These are phyloP conservation scores for Candida ponderosae DNA, from an alignment of 805 yeast genomes.

Conservation along the genomic window DNA sequence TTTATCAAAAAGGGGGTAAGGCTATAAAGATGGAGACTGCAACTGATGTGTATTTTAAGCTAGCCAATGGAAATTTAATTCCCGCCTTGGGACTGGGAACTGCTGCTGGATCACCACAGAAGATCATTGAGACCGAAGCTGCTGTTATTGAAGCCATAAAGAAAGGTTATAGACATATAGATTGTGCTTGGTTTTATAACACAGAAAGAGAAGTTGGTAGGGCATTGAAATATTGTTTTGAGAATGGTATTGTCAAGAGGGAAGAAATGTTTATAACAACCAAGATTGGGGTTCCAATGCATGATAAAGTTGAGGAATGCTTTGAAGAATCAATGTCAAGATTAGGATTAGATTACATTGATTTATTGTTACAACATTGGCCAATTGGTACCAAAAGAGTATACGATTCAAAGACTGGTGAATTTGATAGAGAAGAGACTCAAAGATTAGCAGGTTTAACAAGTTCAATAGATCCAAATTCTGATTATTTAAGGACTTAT, in stretches of 20 bases:
- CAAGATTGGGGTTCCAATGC: conserved; percentile 58
- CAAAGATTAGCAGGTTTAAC: too few species aligned
- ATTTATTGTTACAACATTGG: conserved; percentile 75
- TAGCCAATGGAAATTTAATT: conserved; percentile 50
- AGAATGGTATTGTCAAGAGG: conserved; percentile 34
- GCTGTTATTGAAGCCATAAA: conserved; percentile 56
- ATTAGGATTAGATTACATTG: conserved; percentile 67
- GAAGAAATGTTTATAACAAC: conserved; percentile 65
- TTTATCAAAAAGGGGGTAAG: too few species aligned
- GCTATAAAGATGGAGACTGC: too few species aligned
- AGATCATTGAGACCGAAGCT: conserved; percentile 34
- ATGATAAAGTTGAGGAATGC: conserved; percentile 42
- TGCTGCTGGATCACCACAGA: conserved; percentile 43
- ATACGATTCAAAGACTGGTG: too few species aligned
- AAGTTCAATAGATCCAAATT: conserved; percentile 10
- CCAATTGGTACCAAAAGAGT: conserved; percentile 41
- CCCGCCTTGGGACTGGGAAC: conserved; percentile 72
- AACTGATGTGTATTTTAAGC: conserved; percentile 32
- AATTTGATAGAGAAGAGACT: conserved; percentile 1
- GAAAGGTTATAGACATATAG: conserved; percentile 65
- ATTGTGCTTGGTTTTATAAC: conserved; percentile 64
- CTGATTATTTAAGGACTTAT: conserved; percentile 44
- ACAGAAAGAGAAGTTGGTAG: conserved; percentile 53
- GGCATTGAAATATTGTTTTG: conserved; percentile 40
- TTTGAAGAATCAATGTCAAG: conserved; percentile 50